phyloP scores from a whole-genome alignment of 352 stramenopile species.

The Phytophthora pisi region DNA sequence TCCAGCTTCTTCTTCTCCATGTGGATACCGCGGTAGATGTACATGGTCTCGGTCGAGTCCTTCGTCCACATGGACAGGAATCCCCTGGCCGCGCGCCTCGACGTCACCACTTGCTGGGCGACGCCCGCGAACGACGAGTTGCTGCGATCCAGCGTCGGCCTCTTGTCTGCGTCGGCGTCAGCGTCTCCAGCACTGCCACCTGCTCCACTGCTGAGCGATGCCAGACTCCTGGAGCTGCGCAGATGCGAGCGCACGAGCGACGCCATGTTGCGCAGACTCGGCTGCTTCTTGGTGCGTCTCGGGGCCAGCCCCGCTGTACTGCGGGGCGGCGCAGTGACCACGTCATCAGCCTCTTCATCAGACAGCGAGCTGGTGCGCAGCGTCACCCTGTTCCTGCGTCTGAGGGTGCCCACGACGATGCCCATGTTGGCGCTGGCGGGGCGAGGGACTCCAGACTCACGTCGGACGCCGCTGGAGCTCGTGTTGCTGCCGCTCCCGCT shows the following conservation, averaged over 20 bases:
- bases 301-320: slow-evolving; percentile 8
- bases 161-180: slow-evolving; percentile 6
- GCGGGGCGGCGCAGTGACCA: slow-evolving; percentile 16
- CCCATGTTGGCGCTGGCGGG: slow-evolving; percentile 41
- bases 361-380: slow-evolving; percentile 37
- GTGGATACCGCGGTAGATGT: slow-evolving; percentile 85
- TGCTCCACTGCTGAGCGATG: slow-evolving; percentile 2
- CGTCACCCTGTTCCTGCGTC: slow-evolving; percentile 41
- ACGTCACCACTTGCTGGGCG: slow-evolving; percentile 75
- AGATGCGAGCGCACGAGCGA: slow-evolving; percentile 67
- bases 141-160: slow-evolving; percentile 26
- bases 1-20: slow-evolving; percentile 93
- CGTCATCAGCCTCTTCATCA: slow-evolving; percentile 38
- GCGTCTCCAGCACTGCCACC: background rate
- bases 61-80: slow-evolving; percentile 83
- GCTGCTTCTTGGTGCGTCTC: slow-evolving; percentile 45
- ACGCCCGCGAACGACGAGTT: slow-evolving; percentile 75
- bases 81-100: slow-evolving; percentile 66
- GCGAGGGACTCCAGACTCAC: slow-evolving; percentile 28
- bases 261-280: slow-evolving; percentile 71
- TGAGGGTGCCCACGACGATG: slow-evolving; percentile 45
- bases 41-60: slow-evolving; percentile 43
- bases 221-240: slow-evolving; percentile 43
- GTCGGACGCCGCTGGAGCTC: slow-evolving; percentile 16
- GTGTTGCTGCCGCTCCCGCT: slow-evolving; percentile 59